Percentiles rank a stretch among this genome's conserved stretches.
Conservation (phyloP, 2,329 filamentous ascomycete species). For the Ophiostoma himal-ulmi region DNA sequence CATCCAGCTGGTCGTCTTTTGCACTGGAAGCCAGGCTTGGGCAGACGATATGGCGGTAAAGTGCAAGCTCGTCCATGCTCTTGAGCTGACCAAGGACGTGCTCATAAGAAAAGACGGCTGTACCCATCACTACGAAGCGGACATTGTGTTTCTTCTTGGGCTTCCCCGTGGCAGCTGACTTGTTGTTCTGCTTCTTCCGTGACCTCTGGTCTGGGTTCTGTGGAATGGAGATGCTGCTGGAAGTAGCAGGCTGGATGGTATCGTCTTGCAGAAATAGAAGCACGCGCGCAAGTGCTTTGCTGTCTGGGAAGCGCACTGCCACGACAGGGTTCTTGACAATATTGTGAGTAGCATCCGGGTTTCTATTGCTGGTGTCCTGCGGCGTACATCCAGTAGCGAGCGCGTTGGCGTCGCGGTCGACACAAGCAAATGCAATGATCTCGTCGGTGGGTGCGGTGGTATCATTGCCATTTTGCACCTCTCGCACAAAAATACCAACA, state of each 20-base stretch:
- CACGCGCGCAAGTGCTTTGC: constrained; percentile 40
- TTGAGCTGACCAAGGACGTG: constrained; percentile 59
- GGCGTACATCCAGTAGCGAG: constrained; percentile 32
- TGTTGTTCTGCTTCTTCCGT: background rate
- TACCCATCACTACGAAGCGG: constrained; percentile 55
- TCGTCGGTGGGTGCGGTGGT: constrained; percentile 29
- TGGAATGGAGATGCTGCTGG: background rate
- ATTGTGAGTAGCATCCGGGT: background rate
- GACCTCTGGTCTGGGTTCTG: background rate
- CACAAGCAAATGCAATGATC: constrained; percentile 54
- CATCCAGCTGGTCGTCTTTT: background rate
- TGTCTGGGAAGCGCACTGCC: constrained; percentile 47
- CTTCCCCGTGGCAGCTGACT: background rate
- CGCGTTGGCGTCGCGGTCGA: constrained; percentile 47
- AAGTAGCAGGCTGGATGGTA: too few relatives aligned
- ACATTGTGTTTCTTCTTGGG: constrained; percentile 27
- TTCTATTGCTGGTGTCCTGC: background rate
- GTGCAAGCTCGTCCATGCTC: constrained; percentile 48
- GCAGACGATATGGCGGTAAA: constrained; percentile 44
- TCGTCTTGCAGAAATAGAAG: constrained; percentile 40
- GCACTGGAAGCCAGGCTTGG: background rate
- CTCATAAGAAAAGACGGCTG: constrained; percentile 62
- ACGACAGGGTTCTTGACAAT: constrained; percentile 40
- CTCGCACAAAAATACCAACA: constrained; percentile 54
- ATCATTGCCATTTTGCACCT: constrained; percentile 13